phyloP scores from a whole-genome alignment of 495 filamentous ascomycete genomes.

The Penicillium manginii region DNA sequence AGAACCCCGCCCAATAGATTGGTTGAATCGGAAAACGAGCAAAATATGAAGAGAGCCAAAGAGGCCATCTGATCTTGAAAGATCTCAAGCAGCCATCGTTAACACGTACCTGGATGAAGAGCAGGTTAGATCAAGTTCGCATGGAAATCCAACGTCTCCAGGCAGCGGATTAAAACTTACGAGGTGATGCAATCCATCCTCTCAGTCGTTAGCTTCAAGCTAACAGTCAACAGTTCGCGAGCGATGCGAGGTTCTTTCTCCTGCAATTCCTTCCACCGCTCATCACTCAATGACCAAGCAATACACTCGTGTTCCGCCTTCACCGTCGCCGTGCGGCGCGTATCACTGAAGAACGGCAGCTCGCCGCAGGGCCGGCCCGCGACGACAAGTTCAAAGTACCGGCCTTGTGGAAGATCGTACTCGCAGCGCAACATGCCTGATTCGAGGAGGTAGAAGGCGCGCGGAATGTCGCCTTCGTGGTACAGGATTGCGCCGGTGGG shows the following conservation, averaged over 20 bases:
- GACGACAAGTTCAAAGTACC: conserved; percentile 87
- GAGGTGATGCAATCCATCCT: conserved; percentile 88
- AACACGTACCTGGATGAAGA: conserved; percentile 34
- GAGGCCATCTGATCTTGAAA: neutral
- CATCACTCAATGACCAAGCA: conserved; percentile 75
- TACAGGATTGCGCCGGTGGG: conserved; percentile 74
- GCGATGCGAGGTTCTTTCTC: conserved; percentile 73
- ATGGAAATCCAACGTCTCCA: neutral
- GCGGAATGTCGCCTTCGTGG: conserved; percentile 66
- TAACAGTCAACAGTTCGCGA: conserved; percentile 79
- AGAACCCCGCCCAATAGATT: neutral
- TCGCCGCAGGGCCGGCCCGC: conserved; percentile 95
- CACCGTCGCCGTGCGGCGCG: conserved; percentile 82
- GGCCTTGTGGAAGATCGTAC: conserved; percentile 87
- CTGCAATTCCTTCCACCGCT: conserved; percentile 72
- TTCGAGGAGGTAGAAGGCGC: conserved; percentile 91
- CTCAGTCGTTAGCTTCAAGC: conserved; percentile 85
- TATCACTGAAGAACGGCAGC: conserved; percentile 92
- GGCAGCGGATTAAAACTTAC: conserved; percentile 42
- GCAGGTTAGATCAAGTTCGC: conserved; percentile 4
- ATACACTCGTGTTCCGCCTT: conserved; percentile 79
- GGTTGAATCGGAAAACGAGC: neutral
- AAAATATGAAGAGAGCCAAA: neutral
- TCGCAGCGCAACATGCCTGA: conserved; percentile 84
- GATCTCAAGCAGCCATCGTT: conserved; percentile 39